Conservation (phyloP, 176 grass and related monocot genomes). For the Zoysia pacifica region DNA sequence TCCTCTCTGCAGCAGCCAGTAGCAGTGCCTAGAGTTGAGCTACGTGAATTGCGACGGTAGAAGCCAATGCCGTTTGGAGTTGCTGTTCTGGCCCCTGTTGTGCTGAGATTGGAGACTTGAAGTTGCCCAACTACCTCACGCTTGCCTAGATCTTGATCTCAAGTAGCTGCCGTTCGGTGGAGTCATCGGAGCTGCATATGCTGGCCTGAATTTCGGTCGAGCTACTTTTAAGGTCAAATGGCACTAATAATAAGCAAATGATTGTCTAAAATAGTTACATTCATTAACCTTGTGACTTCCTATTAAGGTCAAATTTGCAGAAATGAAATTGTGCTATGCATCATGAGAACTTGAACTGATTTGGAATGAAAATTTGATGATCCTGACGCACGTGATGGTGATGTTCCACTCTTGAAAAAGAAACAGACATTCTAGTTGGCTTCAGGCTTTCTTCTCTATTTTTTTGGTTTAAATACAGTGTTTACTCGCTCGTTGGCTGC, state of each 20-base stretch:
- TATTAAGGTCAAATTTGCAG: not conserved
- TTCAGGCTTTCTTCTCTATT: not conserved
- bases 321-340: conserved; percentile 4
- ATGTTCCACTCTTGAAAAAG: not conserved
- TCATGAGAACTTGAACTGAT: not conserved
- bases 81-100: not conserved
- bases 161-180: conserved; percentile 13
- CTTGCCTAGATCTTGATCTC: conserved; percentile 26
- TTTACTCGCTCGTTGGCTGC: not conserved
- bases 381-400: not conserved
- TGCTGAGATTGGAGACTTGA: not conserved
- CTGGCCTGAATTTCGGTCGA: conserved; percentile 8
- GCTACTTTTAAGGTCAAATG: not conserved
- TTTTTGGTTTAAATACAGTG: not conserved
- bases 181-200: not conserved
- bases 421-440: not conserved
- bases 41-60: not conserved
- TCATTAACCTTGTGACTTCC: not conserved
- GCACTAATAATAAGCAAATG: not conserved
- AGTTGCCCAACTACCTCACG: conserved; percentile 1
- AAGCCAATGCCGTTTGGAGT: conserved; percentile 16
- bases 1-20: conserved; percentile 15
- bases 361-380: not conserved
- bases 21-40: conserved; percentile 1
- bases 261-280: conserved; percentile 14